Conservation (phyloP, 176 grass and related monocot species). For the Coix lacrymajobi region DNA sequence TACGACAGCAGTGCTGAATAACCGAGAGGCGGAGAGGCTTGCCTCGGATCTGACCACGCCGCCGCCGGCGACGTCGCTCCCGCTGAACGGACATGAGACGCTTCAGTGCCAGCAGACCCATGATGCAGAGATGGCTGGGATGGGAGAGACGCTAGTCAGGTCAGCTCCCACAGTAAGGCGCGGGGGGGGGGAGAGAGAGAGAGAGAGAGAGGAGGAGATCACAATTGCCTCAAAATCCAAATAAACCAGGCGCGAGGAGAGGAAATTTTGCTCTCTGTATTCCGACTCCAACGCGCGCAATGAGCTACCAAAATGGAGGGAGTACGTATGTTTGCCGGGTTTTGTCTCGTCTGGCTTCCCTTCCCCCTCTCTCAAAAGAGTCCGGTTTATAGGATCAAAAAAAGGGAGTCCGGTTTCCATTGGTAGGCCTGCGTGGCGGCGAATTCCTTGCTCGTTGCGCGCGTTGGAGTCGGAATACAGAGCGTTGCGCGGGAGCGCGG, state of each 20-base stretch:
- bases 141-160: not conserved
- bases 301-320: too few relatives aligned
- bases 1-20: too few relatives aligned
- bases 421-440: too few relatives aligned
- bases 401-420: not conserved
- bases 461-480: not conserved
- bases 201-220: not conserved
- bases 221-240: not conserved
- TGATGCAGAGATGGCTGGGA: not conserved
- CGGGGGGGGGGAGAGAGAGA: too few relatives aligned
- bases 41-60: not conserved
- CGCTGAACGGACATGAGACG: not conserved
- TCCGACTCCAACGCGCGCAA: not conserved
- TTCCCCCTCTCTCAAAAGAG: too few relatives aligned
- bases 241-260: not conserved
- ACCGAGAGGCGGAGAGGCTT: too few relatives aligned
- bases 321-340: too few relatives aligned
- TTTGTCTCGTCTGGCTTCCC: too few relatives aligned
- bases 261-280: not conserved
- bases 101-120: not conserved
- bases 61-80: too few relatives aligned
- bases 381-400: too few relatives aligned
- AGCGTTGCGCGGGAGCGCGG: not conserved
- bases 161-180: not conserved
- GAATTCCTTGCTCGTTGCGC: too few relatives aligned